Evolutionary conservation across 1,284 basidiomycete genomes (phyloP).

Genomic region (Puccinia hordei): DNA sequence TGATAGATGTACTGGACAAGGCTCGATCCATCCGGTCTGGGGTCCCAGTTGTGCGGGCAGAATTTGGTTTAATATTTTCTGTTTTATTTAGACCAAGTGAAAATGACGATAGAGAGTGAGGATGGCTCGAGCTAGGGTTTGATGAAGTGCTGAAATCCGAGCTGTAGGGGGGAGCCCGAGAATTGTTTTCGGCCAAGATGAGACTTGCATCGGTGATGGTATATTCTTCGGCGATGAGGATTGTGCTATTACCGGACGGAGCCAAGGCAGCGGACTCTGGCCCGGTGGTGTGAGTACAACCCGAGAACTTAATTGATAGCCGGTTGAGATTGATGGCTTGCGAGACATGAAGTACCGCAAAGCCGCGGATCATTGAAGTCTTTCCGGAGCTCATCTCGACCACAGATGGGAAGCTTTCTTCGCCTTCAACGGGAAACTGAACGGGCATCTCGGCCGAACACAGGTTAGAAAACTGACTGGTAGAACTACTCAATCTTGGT

Average conservation of each 20-base stretch:
- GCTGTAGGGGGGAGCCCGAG: not conserved
- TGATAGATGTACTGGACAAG: not conserved
- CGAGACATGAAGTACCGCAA: conserved; percentile 19
- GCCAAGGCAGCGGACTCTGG: not conserved
- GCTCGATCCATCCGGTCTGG: not conserved
- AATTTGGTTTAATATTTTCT: not conserved
- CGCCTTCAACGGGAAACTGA: not conserved
- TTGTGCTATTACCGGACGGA: conserved; percentile 15
- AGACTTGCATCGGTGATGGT: conserved; percentile 20
- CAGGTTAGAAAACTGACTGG: conserved; percentile 16
- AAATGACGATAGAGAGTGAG: not conserved
- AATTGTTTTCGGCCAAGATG: not conserved
- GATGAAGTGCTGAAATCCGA: not conserved
- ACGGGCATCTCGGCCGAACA: not conserved
- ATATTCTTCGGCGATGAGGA: conserved; percentile 27
- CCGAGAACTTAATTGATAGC: conserved; percentile 9
- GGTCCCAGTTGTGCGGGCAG: not conserved
- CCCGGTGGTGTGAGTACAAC: conserved; percentile 15
- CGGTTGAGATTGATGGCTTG: conserved; percentile 26
- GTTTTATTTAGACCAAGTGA: not conserved
- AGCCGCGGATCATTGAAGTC: conserved; percentile 21
- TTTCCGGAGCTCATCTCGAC: conserved; percentile 6
- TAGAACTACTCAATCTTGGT: conserved; percentile 7
- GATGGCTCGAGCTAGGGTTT: not conserved
- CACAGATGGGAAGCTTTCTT: not conserved